Base-by-base conservation (phyloP, 768 basidiomycete species). In the Mycena leptocephala region DNA sequence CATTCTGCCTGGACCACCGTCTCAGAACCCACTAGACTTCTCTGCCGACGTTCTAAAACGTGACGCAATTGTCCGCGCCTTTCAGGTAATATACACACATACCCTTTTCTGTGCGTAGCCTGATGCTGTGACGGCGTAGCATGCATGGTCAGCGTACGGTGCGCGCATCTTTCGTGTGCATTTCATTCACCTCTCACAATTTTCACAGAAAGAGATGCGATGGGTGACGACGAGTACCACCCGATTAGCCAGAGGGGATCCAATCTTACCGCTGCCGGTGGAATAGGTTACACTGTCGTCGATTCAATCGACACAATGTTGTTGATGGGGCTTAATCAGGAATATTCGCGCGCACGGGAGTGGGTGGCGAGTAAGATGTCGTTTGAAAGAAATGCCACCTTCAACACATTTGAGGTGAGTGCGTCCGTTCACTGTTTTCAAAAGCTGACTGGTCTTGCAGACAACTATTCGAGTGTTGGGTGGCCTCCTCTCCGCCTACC, bases 381-480 rank as follows among this genome's bases (percentile, higher is more conserved):
- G 10, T 96, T 98, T 78, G 95, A 97, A 24, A 88, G 92, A 22
- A 93, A 97, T 79, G 96, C 88, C 43, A 84, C 89, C 35, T 95
- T 95, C 83, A 98, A 93, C 83, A 97, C 96, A 0, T 99, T 99
- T 79, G 97, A 99, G 89, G 97, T 96, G 76, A 53, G 92, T 75
- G 14, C 18, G 62, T 26, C 6, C 75, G 46, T 39, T 33, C 70
- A 61, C 22, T 26, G n/a, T 63, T 53, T 16, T 18, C 10, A 53
- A 59, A 18, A n/a, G 46, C 9, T 24, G 48, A 53, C 53, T 48
- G 39, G 35, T 77, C 63, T 18, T 26, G 16, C 76, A 97, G 96
- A 97, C 95, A 1, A 98, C 97, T 0, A 99, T 98, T 66, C 93
- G 97, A 28, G 91, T 98, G 1, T 88, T 99, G 4, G 97, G 98